Base-by-base conservation (phyloP, 2,329 filamentous ascomycete genomes). In the Ophiostoma perfectum region DNA sequence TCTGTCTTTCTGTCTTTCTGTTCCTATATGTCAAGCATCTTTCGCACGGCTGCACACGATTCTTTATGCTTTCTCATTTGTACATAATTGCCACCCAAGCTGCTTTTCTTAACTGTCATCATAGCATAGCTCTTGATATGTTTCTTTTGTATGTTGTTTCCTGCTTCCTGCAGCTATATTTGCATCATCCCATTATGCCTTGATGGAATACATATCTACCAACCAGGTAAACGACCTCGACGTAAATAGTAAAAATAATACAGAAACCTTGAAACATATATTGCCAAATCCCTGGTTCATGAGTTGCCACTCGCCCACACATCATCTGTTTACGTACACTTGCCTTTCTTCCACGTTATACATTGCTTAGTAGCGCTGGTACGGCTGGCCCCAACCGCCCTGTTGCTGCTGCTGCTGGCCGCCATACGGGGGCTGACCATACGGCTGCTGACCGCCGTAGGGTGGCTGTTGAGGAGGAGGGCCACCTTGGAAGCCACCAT, bases 381-480 rank as follows among this genome's bases (percentile, higher is more conserved):
- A 63, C 9, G 60, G 60, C 60, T 63, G 39, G 39, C 66, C 66
- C 64, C 70, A 69, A 6, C 58, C 55, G n/a, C 69, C 69, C 11
- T 70, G 52, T 2, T 44, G 36, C n/a, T 41, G 60, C n/a, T 41
- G 60, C 6, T 63, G 65, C 27, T 27, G 27, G 27, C 27, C 27
- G 4, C 66, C 66, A 44, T 70, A 66, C 1, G 38, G 39, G 8
- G 4, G 52, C 42, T 64, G 65, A 0, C 68, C 66, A 27, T 70
- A 70, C 1, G 64, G 67, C 12, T 67, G 69, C 6, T 70, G 70
- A 5, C 65, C 60, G 6, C 65, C 68, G 49, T 67, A 63, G 18
- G 66, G 64, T 5, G 44, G 58, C n/a, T 64, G 69, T 38, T 63
- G 66, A 8, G 64, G 66, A 7, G 66, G 69, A 7, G 66, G 69